These are phyloP conservation scores for Umbellularia californica DNA, from an alignment of 164 flowering plant species.

Conservation along the genomic window DNA sequence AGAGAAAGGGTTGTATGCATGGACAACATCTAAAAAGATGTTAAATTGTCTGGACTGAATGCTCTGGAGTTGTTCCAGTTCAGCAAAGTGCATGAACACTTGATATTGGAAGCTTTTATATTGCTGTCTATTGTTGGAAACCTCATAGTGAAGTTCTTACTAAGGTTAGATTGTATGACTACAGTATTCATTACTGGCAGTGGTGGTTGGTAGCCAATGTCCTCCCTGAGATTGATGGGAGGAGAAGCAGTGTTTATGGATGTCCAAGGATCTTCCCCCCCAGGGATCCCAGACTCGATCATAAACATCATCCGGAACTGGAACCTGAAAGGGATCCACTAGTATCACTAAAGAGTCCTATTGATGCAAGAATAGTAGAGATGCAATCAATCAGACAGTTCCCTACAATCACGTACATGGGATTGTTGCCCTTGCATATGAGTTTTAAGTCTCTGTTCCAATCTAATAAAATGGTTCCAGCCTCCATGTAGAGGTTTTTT, in stretches of 20 bases:
- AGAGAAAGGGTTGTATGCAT: neutral
- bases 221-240: neutral
- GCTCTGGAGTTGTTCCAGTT: conserved; percentile 15
- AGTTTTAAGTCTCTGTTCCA: too few relatives aligned
- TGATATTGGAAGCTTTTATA: conserved; percentile 10
- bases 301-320: neutral
- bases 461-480: too few relatives aligned
- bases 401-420: neutral
- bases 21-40: conserved; percentile 3
- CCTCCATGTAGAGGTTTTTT: too few relatives aligned
- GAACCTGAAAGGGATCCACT: conserved; percentile 1
- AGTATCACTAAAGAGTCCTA: too few relatives aligned
- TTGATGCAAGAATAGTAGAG: too few relatives aligned
- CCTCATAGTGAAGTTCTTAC: neutral
- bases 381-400: neutral
- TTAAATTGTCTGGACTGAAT: conserved; percentile 28
- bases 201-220: conserved; percentile 16
- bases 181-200: conserved; percentile 29
- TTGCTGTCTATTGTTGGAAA: conserved; percentile 1
- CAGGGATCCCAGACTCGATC: conserved; percentile 14
- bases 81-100: conserved; percentile 36
- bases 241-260: neutral
- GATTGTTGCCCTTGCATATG: too few relatives aligned
- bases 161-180: conserved; percentile 6
- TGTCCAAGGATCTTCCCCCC: too few relatives aligned